A percentile compares a stretch with the other conserved stretches of the same genome.
Evolutionary conservation across 768 basidiomycete genomes (phyloP).

Genomic region (Boletales sp.): DNA sequence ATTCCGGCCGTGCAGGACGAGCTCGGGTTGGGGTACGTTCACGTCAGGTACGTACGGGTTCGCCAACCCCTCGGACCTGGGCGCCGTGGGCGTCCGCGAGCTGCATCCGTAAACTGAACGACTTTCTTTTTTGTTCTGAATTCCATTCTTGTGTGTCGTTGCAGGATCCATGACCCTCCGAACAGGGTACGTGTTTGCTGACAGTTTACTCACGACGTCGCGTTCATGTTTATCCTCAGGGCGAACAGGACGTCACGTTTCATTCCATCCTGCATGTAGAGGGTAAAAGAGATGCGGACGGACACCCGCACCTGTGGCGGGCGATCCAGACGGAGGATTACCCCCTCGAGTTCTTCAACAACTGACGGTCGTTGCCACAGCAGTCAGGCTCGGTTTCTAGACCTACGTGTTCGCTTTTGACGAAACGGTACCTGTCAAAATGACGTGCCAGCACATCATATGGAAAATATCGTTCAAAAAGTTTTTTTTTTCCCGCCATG

Average conservation of each 20-base stretch:
- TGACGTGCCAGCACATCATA: constrained; percentile 5
- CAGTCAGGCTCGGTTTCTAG: too few species aligned
- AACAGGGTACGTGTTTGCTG: constrained; percentile 47
- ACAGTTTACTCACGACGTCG: neutral
- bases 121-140: neutral
- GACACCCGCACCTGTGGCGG: constrained; percentile 53
- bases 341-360: constrained; percentile 42
- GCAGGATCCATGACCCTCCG: constrained; percentile 72
- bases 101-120: constrained; percentile 8
- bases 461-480: neutral
- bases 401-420: neutral
- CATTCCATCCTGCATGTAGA: constrained; percentile 70
- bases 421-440: constrained; percentile 19
- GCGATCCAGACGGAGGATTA: constrained; percentile 60
- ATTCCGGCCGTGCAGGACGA: constrained; percentile 64
- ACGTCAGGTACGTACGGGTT: constrained; percentile 55
- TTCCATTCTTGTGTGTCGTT: constrained; percentile 1
- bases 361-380: constrained; percentile 4
- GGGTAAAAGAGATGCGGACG: constrained; percentile 42
- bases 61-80: too few species aligned
- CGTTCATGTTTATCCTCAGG: constrained; percentile 35
- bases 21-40: constrained; percentile 59
- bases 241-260: constrained; percentile 60
- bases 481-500: too few species aligned
- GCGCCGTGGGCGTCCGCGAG: too few species aligned